Evolutionary conservation across 2,329 filamentous ascomycete species (phyloP).

Genomic region (Diaporthe nobilis): DNA sequence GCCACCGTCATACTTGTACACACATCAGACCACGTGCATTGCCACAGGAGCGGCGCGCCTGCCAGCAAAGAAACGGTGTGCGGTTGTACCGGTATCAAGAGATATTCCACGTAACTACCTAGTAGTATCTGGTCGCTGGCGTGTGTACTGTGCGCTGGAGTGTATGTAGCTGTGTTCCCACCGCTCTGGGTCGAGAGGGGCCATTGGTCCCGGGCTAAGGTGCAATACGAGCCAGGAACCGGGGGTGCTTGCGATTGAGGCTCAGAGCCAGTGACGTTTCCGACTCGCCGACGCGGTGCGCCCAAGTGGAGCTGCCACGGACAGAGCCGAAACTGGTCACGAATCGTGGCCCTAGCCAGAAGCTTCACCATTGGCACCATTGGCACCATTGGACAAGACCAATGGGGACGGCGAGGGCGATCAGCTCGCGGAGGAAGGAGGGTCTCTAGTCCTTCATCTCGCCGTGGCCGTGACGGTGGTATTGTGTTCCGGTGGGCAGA

Average conservation of each 20-base stretch:
- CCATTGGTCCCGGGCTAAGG: neutral
- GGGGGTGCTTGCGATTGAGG: conserved; percentile 26
- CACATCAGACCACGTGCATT: neutral
- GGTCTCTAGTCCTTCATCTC: conserved; percentile 25
- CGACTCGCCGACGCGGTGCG: conserved; percentile 27
- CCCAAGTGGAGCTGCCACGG: conserved; percentile 26
- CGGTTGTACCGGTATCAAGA: neutral
- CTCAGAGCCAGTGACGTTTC: conserved; percentile 24
- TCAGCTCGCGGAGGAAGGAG: neutral
- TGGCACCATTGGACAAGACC: neutral
- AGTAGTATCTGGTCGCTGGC: neutral
- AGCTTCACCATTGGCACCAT: conserved; percentile 12
- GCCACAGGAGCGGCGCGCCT: neutral
- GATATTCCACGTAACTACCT: neutral
- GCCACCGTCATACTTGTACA: neutral
- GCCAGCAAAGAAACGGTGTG: conserved; percentile 7
- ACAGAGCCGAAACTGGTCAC: conserved; percentile 29
- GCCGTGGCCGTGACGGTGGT: conserved; percentile 18
- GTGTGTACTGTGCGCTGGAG: neutral
- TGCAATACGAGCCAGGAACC: conserved; percentile 21
- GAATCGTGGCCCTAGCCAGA: conserved; percentile 16
- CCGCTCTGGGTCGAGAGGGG: conserved; percentile 21
- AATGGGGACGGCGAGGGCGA: conserved; percentile 5
- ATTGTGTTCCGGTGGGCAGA: neutral
- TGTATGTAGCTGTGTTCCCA: conserved; percentile 9